Conservation (phyloP, 2,329 filamentous ascomycete genomes). For the Botrytis porri region DNA sequence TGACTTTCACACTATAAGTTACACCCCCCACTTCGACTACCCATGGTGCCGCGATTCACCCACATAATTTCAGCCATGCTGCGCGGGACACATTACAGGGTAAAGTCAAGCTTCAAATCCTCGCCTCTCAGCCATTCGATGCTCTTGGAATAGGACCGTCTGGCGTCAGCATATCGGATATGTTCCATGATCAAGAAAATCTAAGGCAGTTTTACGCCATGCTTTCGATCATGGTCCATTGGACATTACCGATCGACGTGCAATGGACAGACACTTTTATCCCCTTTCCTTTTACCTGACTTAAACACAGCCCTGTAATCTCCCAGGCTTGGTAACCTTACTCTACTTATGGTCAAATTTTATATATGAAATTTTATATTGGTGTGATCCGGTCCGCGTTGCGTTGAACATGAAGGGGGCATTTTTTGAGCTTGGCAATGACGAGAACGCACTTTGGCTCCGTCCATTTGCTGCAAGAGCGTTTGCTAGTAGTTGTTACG, state of each 20-base stretch:
- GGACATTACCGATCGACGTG: background rate
- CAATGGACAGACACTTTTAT: background rate
- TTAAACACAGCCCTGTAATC: background rate
- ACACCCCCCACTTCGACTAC: slow-evolving; percentile 1
- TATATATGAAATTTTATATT: background rate
- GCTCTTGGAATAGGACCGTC: background rate
- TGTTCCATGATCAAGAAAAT: background rate
- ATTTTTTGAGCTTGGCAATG: background rate
- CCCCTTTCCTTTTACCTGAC: background rate
- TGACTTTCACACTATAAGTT: slow-evolving; percentile 1
- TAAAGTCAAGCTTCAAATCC: slow-evolving; percentile 2
- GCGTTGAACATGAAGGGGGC: background rate
- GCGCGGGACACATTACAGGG: slow-evolving; percentile 8
- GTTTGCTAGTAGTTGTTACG: background rate
- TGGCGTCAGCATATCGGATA: slow-evolving; percentile 5
- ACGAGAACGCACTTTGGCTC: background rate
- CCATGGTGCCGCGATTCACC: slow-evolving; percentile 14
- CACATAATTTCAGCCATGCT: slow-evolving; percentile 5
- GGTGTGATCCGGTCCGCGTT: background rate
- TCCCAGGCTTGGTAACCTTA: slow-evolving; percentile 4
- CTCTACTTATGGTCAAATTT: background rate
- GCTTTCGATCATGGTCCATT: background rate
- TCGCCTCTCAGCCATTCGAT: slow-evolving; percentile 8
- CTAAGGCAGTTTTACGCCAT: background rate
- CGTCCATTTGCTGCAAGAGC: slow-evolving; percentile 5